Evolutionary conservation across 2,329 filamentous ascomycete species (phyloP).

Genomic region (Talaromyces sp.): DNA sequence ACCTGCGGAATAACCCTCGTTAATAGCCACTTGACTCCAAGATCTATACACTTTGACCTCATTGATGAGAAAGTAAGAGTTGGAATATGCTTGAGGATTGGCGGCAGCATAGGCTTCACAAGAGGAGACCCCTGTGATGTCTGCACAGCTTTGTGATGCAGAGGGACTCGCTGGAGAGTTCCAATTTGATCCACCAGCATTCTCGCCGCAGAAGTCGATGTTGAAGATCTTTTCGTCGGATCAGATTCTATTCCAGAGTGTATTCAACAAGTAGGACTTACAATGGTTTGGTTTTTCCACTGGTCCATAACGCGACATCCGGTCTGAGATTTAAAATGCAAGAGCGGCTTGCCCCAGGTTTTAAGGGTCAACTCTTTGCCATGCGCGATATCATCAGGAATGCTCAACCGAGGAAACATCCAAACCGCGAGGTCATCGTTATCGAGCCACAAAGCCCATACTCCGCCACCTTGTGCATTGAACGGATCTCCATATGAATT

Average conservation of each 20-base stretch:
- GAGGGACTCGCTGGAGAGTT: slow-evolving; percentile 53
- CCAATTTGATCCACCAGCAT: slow-evolving; percentile 62
- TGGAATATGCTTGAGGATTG: slow-evolving; percentile 66
- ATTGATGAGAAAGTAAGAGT: slow-evolving; percentile 76
- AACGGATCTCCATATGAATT: slow-evolving; percentile 64
- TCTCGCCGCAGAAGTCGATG: slow-evolving; percentile 82
- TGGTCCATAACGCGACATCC: slow-evolving; percentile 66
- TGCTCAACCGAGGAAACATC: slow-evolving; percentile 70
- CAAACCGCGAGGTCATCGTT: slow-evolving; percentile 68
- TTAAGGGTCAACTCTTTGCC: slow-evolving; percentile 59
- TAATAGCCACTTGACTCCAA: not conserved
- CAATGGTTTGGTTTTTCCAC: slow-evolving; percentile 71
- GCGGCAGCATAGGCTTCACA: slow-evolving; percentile 70
- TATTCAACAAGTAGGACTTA: slow-evolving; percentile 20
- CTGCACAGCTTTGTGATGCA: slow-evolving; percentile 50
- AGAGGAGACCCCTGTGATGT: slow-evolving; percentile 52
- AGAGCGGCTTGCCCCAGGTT: slow-evolving; percentile 62
- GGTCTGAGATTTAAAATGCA: slow-evolving; percentile 53
- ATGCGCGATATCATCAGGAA: slow-evolving; percentile 61
- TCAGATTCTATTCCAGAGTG: slow-evolving; percentile 7
- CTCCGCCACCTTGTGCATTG: slow-evolving; percentile 65
- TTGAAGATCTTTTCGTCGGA: slow-evolving; percentile 51
- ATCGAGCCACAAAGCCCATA: slow-evolving; percentile 76
- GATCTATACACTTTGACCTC: slow-evolving; percentile 62
- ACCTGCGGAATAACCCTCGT: not conserved